These are phyloP conservation scores for Colletotrichum chrysophilum DNA, from an alignment of 2,329 filamentous ascomycete species.

Conservation along the genomic window DNA sequence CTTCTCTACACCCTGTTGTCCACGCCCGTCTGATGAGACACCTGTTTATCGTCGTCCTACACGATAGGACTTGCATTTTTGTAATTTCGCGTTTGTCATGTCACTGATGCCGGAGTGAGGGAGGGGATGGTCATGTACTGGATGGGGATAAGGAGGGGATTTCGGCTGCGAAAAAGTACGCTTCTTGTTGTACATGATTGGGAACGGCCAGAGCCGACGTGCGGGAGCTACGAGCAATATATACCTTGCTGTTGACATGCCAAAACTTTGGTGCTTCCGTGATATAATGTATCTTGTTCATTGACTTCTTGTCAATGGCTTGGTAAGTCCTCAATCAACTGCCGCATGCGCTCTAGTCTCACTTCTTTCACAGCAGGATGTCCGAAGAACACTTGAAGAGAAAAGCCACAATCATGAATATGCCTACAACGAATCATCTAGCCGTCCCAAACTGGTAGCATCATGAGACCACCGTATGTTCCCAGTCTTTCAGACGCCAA, in stretches of 20 bases:
- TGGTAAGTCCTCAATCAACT: not conserved
- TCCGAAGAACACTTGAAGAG: not conserved
- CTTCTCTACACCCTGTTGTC: not conserved
- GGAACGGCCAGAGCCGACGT: not conserved
- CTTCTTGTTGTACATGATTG: constrained; percentile 14
- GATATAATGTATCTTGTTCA: not conserved
- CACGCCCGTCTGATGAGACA: not conserved
- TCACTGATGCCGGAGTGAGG: constrained; percentile 11
- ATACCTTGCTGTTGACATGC: constrained; percentile 6
- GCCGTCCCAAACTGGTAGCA: not conserved
- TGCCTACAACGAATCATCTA: not conserved
- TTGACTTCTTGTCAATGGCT: not conserved
- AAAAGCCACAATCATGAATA: not conserved
- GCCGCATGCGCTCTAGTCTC: not conserved
- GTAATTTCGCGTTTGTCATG: constrained; percentile 16
- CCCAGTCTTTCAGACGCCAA: not conserved
- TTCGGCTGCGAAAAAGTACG: not conserved
- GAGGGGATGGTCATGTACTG: constrained; percentile 1
- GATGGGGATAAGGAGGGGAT: not conserved
- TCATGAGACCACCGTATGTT: not conserved
- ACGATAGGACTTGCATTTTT: not conserved
- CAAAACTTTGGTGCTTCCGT: not conserved
- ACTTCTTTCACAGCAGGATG: not conserved
- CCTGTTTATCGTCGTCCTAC: not conserved
- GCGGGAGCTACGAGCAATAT: not conserved